phyloP scores from a whole-genome alignment of 495 filamentous ascomycete genomes.

The Neurospora sp. region DNA sequence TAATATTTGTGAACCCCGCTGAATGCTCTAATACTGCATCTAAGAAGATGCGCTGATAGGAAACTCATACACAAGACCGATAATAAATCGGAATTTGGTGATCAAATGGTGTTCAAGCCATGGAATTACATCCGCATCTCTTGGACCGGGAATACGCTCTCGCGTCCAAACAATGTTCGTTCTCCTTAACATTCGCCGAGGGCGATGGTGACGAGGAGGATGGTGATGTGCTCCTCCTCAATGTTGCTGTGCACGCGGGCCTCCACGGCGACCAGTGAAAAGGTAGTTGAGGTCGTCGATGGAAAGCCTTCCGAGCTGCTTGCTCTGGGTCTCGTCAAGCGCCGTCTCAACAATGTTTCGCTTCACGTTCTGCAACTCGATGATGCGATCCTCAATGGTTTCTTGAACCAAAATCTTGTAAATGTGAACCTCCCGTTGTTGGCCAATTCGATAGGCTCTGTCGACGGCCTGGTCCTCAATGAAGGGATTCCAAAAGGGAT shows the following conservation, averaged over 20 bases:
- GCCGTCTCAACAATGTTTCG: constrained; percentile 66
- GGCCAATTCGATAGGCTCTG: constrained; percentile 85
- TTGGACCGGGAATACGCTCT: background rate
- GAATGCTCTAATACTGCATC: background rate
- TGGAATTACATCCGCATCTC: background rate
- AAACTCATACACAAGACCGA: background rate
- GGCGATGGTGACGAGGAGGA: background rate
- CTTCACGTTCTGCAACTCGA: constrained; percentile 79
- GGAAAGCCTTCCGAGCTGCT: constrained; percentile 52
- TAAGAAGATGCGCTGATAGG: background rate
- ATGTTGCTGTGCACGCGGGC: background rate
- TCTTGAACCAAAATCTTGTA: constrained; percentile 67
- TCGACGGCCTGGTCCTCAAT: constrained; percentile 93
- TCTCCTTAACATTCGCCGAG: background rate
- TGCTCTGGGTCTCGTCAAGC: constrained; percentile 67
- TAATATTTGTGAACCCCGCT: background rate
- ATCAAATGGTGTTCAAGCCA: background rate
- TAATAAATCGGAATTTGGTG: background rate
- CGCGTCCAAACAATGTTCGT: background rate
- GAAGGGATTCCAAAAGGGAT: constrained; percentile 96
- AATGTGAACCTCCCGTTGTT: constrained; percentile 62
- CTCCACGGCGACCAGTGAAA: constrained; percentile 40
- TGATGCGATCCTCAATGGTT: constrained; percentile 87
- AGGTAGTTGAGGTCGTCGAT: constrained; percentile 58
- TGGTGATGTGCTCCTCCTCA: background rate